These are phyloP conservation scores for Cetraspora pellucida DNA, from an alignment of 192 early-diverging fungal genomes.

Conservation along the genomic window DNA sequence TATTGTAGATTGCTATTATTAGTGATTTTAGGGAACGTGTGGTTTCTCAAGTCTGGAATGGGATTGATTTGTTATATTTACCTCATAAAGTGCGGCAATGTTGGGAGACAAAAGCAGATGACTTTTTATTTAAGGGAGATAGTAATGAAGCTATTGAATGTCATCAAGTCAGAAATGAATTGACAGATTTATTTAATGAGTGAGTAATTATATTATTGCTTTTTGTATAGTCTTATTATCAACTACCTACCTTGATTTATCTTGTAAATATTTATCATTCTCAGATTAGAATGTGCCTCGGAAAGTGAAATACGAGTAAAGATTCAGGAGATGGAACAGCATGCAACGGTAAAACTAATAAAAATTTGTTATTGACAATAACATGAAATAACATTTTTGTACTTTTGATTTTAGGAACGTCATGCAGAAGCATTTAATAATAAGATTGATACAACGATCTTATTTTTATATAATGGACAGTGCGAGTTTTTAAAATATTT, in stretches of 20 bases:
- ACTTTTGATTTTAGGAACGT: background rate
- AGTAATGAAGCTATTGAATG: background rate
- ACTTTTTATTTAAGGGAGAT: background rate
- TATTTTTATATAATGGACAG: slow-evolving; percentile 15
- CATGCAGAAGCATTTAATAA: background rate
- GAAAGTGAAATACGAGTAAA: background rate
- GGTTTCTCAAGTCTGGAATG: background rate
- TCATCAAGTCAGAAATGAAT: background rate
- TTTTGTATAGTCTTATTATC: background rate
- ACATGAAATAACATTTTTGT: background rate
- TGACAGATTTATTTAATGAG: background rate
- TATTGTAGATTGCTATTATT: slow-evolving; percentile 4
- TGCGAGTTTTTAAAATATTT: slow-evolving; percentile 2
- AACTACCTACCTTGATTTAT: background rate
- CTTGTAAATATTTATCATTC: background rate
- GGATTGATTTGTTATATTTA: background rate
- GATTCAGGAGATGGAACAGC: background rate
- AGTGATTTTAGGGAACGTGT: background rate
- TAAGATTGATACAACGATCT: background rate
- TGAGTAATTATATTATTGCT: background rate
- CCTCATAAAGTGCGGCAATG: slow-evolving; percentile 2
- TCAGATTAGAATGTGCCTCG: background rate
- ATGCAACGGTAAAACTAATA: background rate
- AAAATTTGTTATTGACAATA: background rate
- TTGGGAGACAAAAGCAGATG: slow-evolving; percentile 1